A percentile compares a stretch with the other conserved stretches of the same genome.
Conservation (phyloP, 306 rosid species). For the Senna siamea region DNA sequence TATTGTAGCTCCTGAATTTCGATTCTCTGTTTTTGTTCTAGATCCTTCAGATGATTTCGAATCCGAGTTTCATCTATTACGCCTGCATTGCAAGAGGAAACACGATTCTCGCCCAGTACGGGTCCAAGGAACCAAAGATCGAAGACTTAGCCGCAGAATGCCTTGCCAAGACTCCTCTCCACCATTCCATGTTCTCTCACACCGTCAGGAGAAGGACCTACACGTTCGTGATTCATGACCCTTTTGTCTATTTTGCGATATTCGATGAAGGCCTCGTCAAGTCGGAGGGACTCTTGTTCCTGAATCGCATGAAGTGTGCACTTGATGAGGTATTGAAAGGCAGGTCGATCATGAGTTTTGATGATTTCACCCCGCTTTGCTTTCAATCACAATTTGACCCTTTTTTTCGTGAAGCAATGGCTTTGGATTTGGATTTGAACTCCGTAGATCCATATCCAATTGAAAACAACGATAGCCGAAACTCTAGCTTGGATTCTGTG, state of each 20-base stretch:
- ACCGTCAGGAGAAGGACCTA: constrained; percentile 61
- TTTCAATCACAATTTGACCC: constrained; percentile 68
- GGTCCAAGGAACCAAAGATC: constrained; percentile 49
- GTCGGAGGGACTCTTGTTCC: constrained; percentile 57
- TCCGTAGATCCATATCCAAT: constrained; percentile 21
- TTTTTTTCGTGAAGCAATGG: constrained; percentile 41
- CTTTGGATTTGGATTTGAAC: constrained; percentile 25
- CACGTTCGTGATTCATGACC: constrained; percentile 56
- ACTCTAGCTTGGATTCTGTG: constrained; percentile 45
- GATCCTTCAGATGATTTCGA: constrained; percentile 50
- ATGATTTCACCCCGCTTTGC: constrained; percentile 45
- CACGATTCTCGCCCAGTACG: constrained; percentile 64
- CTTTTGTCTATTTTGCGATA: constrained; percentile 69
- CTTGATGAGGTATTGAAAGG: constrained; percentile 43
- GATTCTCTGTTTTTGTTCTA: background rate
- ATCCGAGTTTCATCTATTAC: constrained; percentile 67
- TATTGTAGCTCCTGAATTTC: background rate
- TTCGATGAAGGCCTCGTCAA: constrained; percentile 51
- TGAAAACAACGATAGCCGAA: constrained; percentile 23
- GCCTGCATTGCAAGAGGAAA: constrained; percentile 75
- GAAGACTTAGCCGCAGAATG: constrained; percentile 67
- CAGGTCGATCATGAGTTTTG: constrained; percentile 28
- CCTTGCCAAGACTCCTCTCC: constrained; percentile 61
- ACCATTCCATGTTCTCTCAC: constrained; percentile 69
- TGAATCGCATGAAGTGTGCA: constrained; percentile 48